Percentiles rank a stretch among this genome's conserved stretches.
Conservation (phyloP, 73 alveolate genomes). For the Effrenium voratum region DNA sequence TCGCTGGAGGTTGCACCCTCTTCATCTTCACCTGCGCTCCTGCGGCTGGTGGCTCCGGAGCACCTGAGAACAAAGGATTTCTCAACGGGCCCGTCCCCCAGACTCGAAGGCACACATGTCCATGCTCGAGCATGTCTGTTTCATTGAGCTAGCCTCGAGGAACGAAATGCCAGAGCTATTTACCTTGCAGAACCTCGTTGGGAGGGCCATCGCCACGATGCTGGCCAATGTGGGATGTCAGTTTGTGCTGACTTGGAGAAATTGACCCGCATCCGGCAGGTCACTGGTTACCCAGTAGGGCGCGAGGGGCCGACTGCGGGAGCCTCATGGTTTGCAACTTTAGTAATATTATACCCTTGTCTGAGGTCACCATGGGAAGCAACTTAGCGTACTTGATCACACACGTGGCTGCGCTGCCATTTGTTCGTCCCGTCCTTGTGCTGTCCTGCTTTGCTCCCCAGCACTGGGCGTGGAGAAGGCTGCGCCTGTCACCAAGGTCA, state of each 20-base stretch:
- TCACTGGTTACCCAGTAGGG: constrained; percentile 79
- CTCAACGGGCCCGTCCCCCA: constrained; percentile 65
- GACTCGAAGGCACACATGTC: background rate
- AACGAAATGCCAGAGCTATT: constrained; percentile 79
- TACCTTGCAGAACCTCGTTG: constrained; percentile 69
- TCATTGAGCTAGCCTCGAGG: no score
- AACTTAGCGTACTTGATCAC: constrained; percentile 79
- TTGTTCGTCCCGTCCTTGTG: constrained; percentile 34
- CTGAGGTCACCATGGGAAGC: constrained; percentile 91
- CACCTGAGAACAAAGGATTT: constrained; percentile 90
- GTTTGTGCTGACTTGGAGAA: no score
- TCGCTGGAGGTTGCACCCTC: constrained; percentile 53
- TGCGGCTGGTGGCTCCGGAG: constrained; percentile 92
- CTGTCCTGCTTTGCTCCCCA: background rate
- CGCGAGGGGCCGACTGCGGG: constrained; percentile 89
- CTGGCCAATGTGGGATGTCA: constrained; percentile 32
- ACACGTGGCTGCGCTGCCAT: constrained; percentile 63
- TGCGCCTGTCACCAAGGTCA: constrained; percentile 8
- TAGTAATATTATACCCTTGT: no score
- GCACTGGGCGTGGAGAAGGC: background rate
- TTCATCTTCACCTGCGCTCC: constrained; percentile 88
- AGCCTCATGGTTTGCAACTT: background rate
- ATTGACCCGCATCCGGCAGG: no score
- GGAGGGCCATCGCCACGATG: constrained; percentile 86
- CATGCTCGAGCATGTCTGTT: no score